phyloP scores from a whole-genome alignment of 202 grass and related monocot genomes.

The Zizania palustris region DNA sequence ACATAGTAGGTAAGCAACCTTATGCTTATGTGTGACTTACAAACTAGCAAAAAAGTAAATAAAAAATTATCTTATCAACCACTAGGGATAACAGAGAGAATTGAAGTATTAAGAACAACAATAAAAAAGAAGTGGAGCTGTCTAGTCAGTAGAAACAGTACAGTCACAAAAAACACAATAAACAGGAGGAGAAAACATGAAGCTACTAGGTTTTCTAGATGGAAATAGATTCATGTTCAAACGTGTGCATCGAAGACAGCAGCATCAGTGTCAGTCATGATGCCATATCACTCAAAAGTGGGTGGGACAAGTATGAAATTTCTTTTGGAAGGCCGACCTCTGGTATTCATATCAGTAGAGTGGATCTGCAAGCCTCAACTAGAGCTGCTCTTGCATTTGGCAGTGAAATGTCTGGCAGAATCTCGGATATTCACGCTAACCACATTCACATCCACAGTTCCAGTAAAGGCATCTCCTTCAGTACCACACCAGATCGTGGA shows the following conservation, averaged over 20 bases:
- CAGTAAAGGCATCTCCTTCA: conserved; percentile 67
- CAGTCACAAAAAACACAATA: too few relatives aligned
- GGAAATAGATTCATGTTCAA: conserved; percentile 91
- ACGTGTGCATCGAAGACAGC: conserved; percentile 72
- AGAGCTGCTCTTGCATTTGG: conserved; percentile 81
- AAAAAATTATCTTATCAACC: too few relatives aligned
- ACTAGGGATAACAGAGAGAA: too few relatives aligned
- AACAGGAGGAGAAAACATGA: too few relatives aligned
- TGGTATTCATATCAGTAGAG: conserved; percentile 60
- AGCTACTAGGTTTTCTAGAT: too few relatives aligned
- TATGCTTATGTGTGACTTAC: too few relatives aligned
- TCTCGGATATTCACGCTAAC: conserved; percentile 56
- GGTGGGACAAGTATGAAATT: conserved; percentile 84
- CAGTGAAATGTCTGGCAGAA: conserved; percentile 96
- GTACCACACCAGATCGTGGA: conserved; percentile 66
- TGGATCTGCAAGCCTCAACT: conserved; percentile 58
- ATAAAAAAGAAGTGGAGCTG: too few relatives aligned
- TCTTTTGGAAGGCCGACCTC: conserved; percentile 59
- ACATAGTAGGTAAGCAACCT: too few relatives aligned
- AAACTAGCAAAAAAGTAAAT: too few relatives aligned
- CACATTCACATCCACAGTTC: conserved; percentile 62
- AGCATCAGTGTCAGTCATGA: conserved; percentile 65
- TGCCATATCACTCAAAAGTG: conserved; percentile 80
- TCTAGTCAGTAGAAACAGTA: too few relatives aligned
- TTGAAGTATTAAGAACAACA: too few relatives aligned